These are phyloP conservation scores for Penicillium olsonii DNA, from an alignment of 2,329 filamentous ascomycete species.

Conservation along the genomic window DNA sequence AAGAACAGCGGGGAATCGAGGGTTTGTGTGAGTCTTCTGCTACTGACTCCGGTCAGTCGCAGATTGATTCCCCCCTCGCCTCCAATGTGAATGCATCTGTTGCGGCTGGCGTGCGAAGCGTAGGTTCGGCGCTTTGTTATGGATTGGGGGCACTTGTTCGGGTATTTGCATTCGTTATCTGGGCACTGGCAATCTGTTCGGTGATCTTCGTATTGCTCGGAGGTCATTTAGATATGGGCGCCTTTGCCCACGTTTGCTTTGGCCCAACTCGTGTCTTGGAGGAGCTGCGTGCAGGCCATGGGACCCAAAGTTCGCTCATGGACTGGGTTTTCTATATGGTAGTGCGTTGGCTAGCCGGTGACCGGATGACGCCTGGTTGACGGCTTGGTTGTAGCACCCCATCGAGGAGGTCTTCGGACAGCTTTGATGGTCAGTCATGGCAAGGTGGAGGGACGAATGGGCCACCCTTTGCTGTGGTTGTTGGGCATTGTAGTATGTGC, in stretches of 20 bases:
- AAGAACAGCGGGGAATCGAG: no score
- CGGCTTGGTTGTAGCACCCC: no score
- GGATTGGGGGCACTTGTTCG: neutral
- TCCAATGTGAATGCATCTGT: neutral
- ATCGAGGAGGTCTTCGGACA: no score
- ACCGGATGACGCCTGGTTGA: constrained; percentile 4
- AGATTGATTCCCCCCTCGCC: no score
- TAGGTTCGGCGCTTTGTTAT: neutral
- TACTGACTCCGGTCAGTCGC: no score
- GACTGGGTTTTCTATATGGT: constrained; percentile 2
- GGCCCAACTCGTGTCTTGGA: constrained; percentile 1
- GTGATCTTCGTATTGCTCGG: neutral
- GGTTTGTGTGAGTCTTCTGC: no score
- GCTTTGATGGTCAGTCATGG: no score
- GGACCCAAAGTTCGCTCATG: neutral
- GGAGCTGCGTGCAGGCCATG: constrained; percentile 5
- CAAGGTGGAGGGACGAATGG: no score
- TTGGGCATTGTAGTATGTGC: no score
- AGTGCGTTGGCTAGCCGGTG: constrained; percentile 3
- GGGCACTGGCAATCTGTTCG: neutral
- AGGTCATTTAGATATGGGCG: neutral
- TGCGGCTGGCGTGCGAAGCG: neutral
- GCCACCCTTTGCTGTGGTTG: no score
- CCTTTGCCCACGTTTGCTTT: neutral
- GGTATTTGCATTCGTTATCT: neutral